Conservation (phyloP, 208 protist species). For the Leishmania major region DNA sequence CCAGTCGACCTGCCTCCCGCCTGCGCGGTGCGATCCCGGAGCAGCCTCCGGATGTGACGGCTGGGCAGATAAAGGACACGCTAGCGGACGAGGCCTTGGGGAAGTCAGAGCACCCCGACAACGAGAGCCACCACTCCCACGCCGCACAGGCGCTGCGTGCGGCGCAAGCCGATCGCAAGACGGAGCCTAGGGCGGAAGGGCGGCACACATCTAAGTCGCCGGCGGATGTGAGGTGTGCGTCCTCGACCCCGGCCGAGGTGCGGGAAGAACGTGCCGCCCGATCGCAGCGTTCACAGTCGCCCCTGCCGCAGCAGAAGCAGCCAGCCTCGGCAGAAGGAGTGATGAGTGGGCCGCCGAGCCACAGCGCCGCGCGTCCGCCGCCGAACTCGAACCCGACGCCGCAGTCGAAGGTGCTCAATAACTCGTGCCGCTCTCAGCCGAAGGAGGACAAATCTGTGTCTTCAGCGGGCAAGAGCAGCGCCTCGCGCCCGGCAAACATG, state of each 20-base stretch:
- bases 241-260: not conserved
- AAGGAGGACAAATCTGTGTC: conserved; percentile 7
- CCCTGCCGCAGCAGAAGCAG: not conserved
- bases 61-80: conserved; percentile 49
- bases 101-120: conserved; percentile 6
- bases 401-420: conserved; percentile 8
- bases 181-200: not conserved
- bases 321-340: not conserved
- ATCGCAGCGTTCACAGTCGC: not conserved
- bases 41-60: conserved; percentile 66
- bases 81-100: conserved; percentile 35
- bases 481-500: conserved; percentile 36
- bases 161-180: not conserved
- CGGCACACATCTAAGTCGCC: not conserved
- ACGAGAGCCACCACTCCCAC: not conserved
- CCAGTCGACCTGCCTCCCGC: conserved; percentile 38
- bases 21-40: conserved; percentile 63
- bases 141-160: not conserved
- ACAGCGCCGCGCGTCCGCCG: conserved; percentile 4
- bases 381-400: not conserved
- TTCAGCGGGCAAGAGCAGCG: conserved; percentile 2
- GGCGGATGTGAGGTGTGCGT: not conserved
- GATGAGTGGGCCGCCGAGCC: not conserved
- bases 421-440: not conserved
- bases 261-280: not conserved